A percentile compares a stretch with the other conserved stretches of the same genome.
These are phyloP conservation scores for Neurospora sublineolata DNA, from an alignment of 495 filamentous ascomycete species.

Conservation along the genomic window DNA sequence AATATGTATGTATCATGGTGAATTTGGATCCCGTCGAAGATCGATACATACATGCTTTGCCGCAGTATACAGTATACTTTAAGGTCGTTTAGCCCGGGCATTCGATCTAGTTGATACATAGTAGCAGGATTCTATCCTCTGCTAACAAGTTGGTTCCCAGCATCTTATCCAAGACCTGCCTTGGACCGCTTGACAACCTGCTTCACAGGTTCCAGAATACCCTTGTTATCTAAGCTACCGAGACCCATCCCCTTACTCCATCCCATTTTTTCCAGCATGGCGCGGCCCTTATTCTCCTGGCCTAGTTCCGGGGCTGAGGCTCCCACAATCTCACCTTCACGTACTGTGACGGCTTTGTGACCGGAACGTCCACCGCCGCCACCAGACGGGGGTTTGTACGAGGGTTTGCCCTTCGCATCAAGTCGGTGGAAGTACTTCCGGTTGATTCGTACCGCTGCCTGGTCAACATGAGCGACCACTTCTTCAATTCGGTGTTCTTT, in stretches of 20 bases:
- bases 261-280: constrained; percentile 95
- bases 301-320: constrained; percentile 75
- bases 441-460: constrained; percentile 28
- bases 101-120: background rate
- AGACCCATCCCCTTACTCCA: constrained; percentile 83
- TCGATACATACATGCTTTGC: background rate
- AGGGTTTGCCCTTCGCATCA: constrained; percentile 31
- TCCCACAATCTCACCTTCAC: constrained; percentile 86
- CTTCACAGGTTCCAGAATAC: constrained; percentile 74
- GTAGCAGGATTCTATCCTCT: background rate
- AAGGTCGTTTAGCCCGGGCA: background rate
- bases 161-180: constrained; percentile 68
- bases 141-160: background rate
- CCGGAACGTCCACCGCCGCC: constrained; percentile 14
- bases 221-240: constrained; percentile 74
- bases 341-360: constrained; percentile 42
- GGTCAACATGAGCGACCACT: constrained; percentile 24
- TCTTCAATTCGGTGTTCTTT: constrained; percentile 31
- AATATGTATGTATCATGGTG: background rate
- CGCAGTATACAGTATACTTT: background rate
- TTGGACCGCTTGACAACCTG: constrained; percentile 80
- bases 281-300: constrained; percentile 68
- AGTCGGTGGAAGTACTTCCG: constrained; percentile 36
- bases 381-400: constrained; percentile 3
- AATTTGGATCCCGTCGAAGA: background rate